phyloP scores from a whole-genome alignment of 768 basidiomycete genomes.

The Pholiota microspora region DNA sequence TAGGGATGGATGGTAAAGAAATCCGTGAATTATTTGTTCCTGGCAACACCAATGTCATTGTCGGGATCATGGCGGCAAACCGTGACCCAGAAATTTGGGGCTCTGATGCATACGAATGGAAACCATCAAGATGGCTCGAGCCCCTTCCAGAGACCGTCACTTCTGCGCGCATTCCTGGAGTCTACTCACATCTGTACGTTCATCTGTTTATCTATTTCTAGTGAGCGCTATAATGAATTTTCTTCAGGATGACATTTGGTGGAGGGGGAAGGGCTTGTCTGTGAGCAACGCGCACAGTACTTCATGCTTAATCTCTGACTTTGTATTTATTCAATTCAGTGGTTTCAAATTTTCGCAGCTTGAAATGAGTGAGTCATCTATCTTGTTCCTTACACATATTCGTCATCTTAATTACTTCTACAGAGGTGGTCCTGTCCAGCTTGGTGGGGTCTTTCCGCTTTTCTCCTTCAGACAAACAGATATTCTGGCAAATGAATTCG shows the following conservation, averaged over 20 bases:
- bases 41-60: conserved; percentile 29
- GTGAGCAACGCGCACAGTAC: conserved; percentile 21
- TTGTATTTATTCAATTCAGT: conserved; percentile 10
- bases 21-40: conserved; percentile 31
- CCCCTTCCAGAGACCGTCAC: conserved; percentile 21
- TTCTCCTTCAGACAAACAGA: conserved; percentile 16
- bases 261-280: conserved; percentile 42
- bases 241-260: conserved; percentile 40
- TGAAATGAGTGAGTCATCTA: conserved; percentile 26
- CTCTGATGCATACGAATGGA: conserved; percentile 43
- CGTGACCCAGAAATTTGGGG: conserved; percentile 43
- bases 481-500: conserved; percentile 21
- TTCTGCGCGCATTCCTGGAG: conserved; percentile 37
- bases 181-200: conserved; percentile 39
- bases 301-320: background rate
- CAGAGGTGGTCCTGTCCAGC: conserved; percentile 21
- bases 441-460: conserved; percentile 23
- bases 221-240: too few species aligned
- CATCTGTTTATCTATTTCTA: too few species aligned
- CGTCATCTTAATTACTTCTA: conserved; percentile 3
- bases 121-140: conserved; percentile 46
- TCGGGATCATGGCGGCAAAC: conserved; percentile 34
- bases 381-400: background rate
- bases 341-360: conserved; percentile 25
- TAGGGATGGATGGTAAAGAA: conserved; percentile 19